Evolutionary conservation across 352 stramenopile genomes (phyloP).

Genomic region (Phytophthora sansomeana): DNA sequence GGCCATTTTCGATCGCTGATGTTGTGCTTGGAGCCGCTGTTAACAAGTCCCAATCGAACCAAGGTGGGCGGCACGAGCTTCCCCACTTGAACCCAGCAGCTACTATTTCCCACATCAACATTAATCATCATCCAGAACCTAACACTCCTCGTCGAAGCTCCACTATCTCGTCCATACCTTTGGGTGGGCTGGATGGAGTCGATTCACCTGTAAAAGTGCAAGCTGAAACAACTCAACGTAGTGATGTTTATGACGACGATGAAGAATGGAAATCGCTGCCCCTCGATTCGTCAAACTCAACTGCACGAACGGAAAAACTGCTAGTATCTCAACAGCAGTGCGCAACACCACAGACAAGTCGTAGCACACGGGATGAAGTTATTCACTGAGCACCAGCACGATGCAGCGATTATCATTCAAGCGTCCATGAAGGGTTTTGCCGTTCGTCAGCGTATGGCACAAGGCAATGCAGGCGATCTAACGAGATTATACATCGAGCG

Average conservation of each 20-base stretch:
- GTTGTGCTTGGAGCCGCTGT: slow-evolving; percentile 16
- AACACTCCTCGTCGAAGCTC: slow-evolving; percentile 21
- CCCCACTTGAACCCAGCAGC: slow-evolving; percentile 14
- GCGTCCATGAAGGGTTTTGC: slow-evolving; percentile 36
- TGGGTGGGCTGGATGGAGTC: background rate
- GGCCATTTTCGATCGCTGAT: slow-evolving; percentile 20
- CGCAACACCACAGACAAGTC: slow-evolving; percentile 8
- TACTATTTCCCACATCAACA: slow-evolving; percentile 23
- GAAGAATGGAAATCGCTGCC: slow-evolving; percentile 14
- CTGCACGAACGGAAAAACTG: background rate
- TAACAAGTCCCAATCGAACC: slow-evolving; percentile 12
- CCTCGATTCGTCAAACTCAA: background rate
- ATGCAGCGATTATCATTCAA: slow-evolving; percentile 53
- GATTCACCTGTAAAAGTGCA: background rate
- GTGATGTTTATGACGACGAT: slow-evolving; percentile 17
- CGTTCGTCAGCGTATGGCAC: slow-evolving; percentile 31
- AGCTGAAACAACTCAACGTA: slow-evolving; percentile 4
- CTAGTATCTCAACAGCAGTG: background rate
- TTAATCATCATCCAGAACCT: slow-evolving; percentile 13
- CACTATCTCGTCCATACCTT: slow-evolving; percentile 21
- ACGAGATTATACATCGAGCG: slow-evolving; percentile 71
- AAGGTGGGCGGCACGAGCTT: background rate
- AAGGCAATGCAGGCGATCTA: slow-evolving; percentile 46
- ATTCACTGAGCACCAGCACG: slow-evolving; percentile 4
- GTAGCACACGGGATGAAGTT: background rate